Conservation (phyloP, 495 filamentous ascomycete species). For the Xeromyces bisporus region DNA sequence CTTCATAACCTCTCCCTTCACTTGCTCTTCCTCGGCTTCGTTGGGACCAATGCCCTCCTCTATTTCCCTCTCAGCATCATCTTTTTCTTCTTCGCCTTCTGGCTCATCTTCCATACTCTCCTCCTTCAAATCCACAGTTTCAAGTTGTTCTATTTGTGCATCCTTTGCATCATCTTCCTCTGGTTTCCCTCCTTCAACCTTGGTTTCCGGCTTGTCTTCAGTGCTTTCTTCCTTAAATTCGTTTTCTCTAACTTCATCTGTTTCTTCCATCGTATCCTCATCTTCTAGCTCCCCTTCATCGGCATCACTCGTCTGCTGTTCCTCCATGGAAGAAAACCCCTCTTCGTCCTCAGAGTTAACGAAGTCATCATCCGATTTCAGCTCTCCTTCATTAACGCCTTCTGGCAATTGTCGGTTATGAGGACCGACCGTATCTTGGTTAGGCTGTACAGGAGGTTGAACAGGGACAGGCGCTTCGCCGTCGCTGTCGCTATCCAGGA, state of each 20-base stretch:
- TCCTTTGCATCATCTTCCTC: no score
- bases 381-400: background rate
- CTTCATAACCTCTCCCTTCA: conserved; percentile 2
- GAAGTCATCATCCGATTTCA: background rate
- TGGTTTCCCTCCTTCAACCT: no score
- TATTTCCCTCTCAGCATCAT: conserved; percentile 1
- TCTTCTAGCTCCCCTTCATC: no score
- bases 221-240: conserved; percentile 1
- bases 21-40: conserved; percentile 1
- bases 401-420: background rate
- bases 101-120: conserved; percentile 2
- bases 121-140: no score
- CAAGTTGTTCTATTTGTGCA: no score
- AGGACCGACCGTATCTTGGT: background rate
- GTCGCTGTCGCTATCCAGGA: conserved; percentile 28
- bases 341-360: background rate
- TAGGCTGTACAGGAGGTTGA: background rate
- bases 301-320: no score
- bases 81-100: conserved; percentile 1
- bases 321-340: background rate
- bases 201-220: no score
- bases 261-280: no score
- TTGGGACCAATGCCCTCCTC: conserved; percentile 4
- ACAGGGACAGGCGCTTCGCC: conserved; percentile 14
- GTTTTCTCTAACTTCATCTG: conserved; percentile 1